phyloP scores from a whole-genome alignment of 805 yeast species.

The Yarrowia sp. region DNA sequence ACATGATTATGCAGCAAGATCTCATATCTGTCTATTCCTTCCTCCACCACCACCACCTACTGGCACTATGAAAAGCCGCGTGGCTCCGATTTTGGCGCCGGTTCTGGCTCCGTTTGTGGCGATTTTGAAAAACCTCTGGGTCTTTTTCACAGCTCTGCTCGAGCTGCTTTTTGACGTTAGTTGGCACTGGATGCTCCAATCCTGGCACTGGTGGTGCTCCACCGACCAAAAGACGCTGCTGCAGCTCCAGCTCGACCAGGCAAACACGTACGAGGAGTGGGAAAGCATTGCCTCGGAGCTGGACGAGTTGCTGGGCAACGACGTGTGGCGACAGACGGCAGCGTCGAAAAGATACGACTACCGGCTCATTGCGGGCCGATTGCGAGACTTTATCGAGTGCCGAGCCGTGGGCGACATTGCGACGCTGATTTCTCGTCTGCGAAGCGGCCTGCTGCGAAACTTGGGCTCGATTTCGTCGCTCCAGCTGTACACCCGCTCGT shows the following conservation, averaged over 20 bases:
- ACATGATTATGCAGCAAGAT: constrained; percentile 33
- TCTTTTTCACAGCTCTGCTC: constrained; percentile 37
- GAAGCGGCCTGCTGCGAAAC: constrained; percentile 86
- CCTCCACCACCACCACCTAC: not conserved
- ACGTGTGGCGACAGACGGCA: constrained; percentile 74
- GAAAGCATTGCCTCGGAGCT: constrained; percentile 55
- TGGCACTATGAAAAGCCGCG: constrained; percentile 10
- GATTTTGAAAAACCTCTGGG: constrained; percentile 33
- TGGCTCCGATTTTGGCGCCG: constrained; percentile 13
- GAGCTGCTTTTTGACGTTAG: constrained; percentile 39
- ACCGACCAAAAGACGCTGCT: constrained; percentile 45
- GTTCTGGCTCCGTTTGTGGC: constrained; percentile 26
- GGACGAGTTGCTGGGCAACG: constrained; percentile 53
- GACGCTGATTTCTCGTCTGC: constrained; percentile 66
- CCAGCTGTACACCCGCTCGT: constrained; percentile 77
- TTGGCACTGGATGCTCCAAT: constrained; percentile 40
- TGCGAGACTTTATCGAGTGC: constrained; percentile 67
- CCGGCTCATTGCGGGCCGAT: constrained; percentile 75
- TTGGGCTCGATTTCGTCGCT: constrained; percentile 89
- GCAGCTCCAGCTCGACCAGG: constrained; percentile 48
- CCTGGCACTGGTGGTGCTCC: constrained; percentile 41
- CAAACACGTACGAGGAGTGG: constrained; percentile 75
- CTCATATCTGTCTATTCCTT: not conserved
- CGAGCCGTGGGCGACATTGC: constrained; percentile 64
- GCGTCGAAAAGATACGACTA: constrained; percentile 84